A percentile compares a stretch with the other conserved stretches of the same genome.
Evolutionary conservation across 495 filamentous ascomycete genomes (phyloP).

Genomic region (Viridothelium virens): DNA sequence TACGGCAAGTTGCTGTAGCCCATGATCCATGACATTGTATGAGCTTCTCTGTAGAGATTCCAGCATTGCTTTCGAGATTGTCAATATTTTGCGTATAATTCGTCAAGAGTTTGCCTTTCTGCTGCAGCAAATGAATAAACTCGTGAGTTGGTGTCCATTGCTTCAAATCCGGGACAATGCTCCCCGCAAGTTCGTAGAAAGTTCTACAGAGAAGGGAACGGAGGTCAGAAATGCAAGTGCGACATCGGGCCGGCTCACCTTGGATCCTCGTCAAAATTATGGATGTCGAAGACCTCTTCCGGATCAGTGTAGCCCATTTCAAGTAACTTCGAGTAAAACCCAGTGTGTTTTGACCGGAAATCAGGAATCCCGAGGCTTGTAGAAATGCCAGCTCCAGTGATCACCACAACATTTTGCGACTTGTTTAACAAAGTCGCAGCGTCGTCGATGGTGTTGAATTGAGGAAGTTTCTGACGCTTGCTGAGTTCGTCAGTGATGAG

Average conservation of each 20-base stretch:
- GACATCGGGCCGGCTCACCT: conserved; percentile 30
- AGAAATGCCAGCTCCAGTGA: conserved; percentile 85
- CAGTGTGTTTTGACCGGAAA: conserved; percentile 60
- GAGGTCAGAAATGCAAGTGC: not conserved
- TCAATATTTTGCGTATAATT: conserved; percentile 99
- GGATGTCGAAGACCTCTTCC: conserved; percentile 90
- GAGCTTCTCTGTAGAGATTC: conserved; percentile 73
- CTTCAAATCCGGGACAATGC: conserved; percentile 70
- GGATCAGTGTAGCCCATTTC: conserved; percentile 73
- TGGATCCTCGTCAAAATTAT: conserved; percentile 77
- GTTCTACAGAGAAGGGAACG: conserved; percentile 37
- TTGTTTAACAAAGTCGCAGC: conserved; percentile 68
- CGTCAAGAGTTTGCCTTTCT: conserved; percentile 82
- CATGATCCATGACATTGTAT: conserved; percentile 97
- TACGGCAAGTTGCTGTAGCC: conserved; percentile 81
- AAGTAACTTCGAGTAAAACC: conserved; percentile 73
- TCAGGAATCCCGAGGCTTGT: conserved; percentile 63
- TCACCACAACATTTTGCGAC: conserved; percentile 77
- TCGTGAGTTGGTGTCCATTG: conserved; percentile 84
- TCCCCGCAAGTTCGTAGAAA: conserved; percentile 87
- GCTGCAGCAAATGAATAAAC: conserved; percentile 90
- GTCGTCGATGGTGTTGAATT: conserved; percentile 84
- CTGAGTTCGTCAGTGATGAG: conserved; percentile 76
- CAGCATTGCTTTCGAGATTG: conserved; percentile 85
- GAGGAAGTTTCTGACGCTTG: conserved; percentile 67